Conservation (phyloP, 1,284 basidiomycete genomes). For the Fomitiporia mediterranea region DNA sequence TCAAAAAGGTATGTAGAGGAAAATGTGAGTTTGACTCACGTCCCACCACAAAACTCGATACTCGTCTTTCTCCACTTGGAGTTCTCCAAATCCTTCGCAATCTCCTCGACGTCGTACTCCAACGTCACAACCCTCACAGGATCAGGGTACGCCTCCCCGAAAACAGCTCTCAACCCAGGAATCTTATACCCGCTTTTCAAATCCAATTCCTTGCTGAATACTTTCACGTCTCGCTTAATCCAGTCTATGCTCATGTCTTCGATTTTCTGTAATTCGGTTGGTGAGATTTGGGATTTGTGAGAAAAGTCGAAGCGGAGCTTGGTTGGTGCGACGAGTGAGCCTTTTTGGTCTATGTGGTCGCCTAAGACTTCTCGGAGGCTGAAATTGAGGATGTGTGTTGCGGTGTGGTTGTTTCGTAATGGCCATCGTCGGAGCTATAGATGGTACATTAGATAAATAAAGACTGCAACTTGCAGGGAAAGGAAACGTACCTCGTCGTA, state of each 20-base stretch:
- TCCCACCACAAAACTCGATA: slow-evolving; percentile 98
- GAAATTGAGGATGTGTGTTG: slow-evolving; percentile 97
- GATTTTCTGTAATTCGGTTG: slow-evolving; percentile 77
- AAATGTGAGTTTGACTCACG: slow-evolving; percentile 50
- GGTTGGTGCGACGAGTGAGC: slow-evolving; percentile 91
- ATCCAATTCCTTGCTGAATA: slow-evolving; percentile 84
- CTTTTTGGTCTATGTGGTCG: slow-evolving; percentile 97
- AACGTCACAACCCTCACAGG: slow-evolving; percentile 94
- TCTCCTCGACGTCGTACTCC: slow-evolving; percentile 84
- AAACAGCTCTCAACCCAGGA: slow-evolving; percentile 91
- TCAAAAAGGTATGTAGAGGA: no score
- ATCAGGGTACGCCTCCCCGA: slow-evolving; percentile 97
- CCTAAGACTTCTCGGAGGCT: slow-evolving; percentile 89
- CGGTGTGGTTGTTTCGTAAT: slow-evolving; percentile 96
- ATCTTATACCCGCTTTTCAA: slow-evolving; percentile 85
- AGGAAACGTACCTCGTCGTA: slow-evolving; percentile 63
- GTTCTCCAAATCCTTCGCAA: slow-evolving; percentile 81
- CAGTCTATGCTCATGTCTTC: slow-evolving; percentile 84
- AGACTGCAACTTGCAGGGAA: neutral
- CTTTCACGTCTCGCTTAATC: slow-evolving; percentile 86
- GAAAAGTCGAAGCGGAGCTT: slow-evolving; percentile 99
- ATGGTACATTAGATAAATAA: neutral
- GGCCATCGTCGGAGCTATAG: slow-evolving; percentile 86
- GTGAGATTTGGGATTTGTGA: slow-evolving; percentile 83
- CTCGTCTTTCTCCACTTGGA: slow-evolving; percentile 88